Evolutionary conservation across 176 grass and related monocot genomes (phyloP), one percentile per base, ranked within the genome.

Genomic region (Hordeum marinum): DNA sequence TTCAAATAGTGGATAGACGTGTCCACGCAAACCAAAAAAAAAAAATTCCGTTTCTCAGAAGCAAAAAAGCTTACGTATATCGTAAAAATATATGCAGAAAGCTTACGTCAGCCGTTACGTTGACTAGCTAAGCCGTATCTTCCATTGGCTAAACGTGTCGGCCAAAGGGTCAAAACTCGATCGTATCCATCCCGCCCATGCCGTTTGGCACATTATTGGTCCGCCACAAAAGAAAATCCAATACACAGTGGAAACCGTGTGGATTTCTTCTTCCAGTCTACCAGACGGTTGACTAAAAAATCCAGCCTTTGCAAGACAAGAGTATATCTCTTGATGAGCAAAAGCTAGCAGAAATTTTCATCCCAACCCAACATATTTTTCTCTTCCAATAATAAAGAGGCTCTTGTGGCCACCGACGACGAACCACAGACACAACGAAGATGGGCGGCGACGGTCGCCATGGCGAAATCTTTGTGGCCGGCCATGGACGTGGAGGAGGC

Each of bases 91-190:
- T 1, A 29, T 29, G 29, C 29, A 20, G 25, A 66, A 50, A 7
- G 15, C 46, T 17, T 50, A 50, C 46, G 46, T 50, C 46, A 7
- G 46, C 46, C 46, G 46, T 17, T 50, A 50, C 24, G 60, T 62
- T 62, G 83, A 15, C 83, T 69, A 63, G 27, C 14, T 23, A 27
- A 31, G 52, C 21, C 63, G 23, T 31, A 62, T 18, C 50, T 70
- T 81, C 77, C 62, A 89, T 50, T 69, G 76, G 77, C 63, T 77
- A 85, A 85, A 89, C 63, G 71, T 77, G 77, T 70, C 71, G 26
- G 31, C 61, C 60, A 1, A 21, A 46, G 71, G 58, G 73, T 79
- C 84, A 72, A 86, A 36, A 77, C 61, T 17, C 4, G 15, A 50
- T 20, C 43, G 32, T 72, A 45, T 64, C 34, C 42, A 15, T 58